Evolutionary conservation across 2,329 filamentous ascomycete species (phyloP).

Genomic region (Lasiodiplodia theobromae): DNA sequence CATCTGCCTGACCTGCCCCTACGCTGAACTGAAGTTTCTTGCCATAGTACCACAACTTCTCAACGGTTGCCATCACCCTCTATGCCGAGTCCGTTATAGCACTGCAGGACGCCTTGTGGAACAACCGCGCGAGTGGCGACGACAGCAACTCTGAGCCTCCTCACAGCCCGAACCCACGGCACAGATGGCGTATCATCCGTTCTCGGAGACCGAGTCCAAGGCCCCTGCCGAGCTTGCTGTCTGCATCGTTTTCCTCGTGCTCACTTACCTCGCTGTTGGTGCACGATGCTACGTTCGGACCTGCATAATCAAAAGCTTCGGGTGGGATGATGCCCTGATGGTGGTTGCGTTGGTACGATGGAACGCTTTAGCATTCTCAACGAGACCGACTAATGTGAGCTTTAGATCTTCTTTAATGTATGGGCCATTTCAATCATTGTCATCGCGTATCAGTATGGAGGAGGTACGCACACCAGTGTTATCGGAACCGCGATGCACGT

Average conservation of each 20-base stretch:
- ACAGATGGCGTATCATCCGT: constrained; percentile 20
- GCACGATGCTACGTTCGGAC: constrained; percentile 51
- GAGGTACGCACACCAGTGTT: constrained; percentile 38
- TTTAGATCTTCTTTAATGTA: constrained; percentile 44
- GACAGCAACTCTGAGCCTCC: background rate
- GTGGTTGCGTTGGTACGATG: constrained; percentile 47
- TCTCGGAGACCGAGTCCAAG: constrained; percentile 33
- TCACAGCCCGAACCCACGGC: background rate
- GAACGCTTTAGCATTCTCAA: background rate
- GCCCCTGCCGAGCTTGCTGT: constrained; percentile 38
- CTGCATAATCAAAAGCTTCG: constrained; percentile 48
- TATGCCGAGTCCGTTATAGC: background rate
- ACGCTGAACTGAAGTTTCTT: background rate
- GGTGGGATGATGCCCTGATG: constrained; percentile 54
- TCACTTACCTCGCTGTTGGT: constrained; percentile 48
- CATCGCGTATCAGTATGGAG: constrained; percentile 40
- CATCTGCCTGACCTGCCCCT: background rate
- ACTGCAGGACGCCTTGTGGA: background rate
- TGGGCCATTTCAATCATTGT: constrained; percentile 41
- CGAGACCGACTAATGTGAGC: background rate
- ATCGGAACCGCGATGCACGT: constrained; percentile 16
- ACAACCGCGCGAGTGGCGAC: background rate
- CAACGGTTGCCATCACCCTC: background rate
- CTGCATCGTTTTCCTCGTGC: constrained; percentile 43
- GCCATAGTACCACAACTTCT: background rate